Conservation (phyloP, 805 yeast species). For the Kodamaea sagamina region DNA sequence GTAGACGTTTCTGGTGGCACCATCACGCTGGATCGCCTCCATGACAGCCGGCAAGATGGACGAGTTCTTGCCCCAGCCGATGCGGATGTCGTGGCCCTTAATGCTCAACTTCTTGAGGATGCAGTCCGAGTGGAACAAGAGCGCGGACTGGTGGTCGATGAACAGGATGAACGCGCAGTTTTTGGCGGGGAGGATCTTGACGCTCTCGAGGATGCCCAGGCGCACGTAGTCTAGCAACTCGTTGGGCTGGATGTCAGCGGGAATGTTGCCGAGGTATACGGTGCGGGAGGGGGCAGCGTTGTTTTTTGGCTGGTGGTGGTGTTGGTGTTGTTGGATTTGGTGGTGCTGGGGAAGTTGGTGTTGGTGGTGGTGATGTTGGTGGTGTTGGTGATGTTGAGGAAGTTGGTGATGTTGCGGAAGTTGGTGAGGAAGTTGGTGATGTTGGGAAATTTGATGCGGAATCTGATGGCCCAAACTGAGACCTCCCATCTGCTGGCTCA, state of each 20-base stretch:
- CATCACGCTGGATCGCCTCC: constrained; percentile 75
- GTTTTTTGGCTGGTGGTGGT: constrained; percentile 12
- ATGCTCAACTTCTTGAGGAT: constrained; percentile 79
- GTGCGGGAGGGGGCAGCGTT: constrained; percentile 71
- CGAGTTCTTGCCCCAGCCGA: constrained; percentile 91
- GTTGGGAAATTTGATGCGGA: constrained; percentile 13
- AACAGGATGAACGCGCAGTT: constrained; percentile 90
- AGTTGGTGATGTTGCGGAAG: constrained; percentile 1
- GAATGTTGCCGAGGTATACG: constrained; percentile 86
- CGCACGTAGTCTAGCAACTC: constrained; percentile 88
- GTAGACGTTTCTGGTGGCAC: constrained; percentile 93
- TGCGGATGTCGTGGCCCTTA: constrained; percentile 75
- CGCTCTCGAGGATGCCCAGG: constrained; percentile 83
- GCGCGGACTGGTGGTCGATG: constrained; percentile 83
- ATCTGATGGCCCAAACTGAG: constrained; percentile 3
- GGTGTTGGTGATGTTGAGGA: constrained; percentile 10
- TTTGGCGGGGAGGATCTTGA: constrained; percentile 76
- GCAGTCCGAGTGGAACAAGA: constrained; percentile 91
- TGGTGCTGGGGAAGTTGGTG: constrained; percentile 1
- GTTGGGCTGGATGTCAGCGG: constrained; percentile 74
- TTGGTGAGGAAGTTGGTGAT: constrained; percentile 16
- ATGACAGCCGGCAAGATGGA: constrained; percentile 74
- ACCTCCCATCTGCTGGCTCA: constrained; percentile 11
- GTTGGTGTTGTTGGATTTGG: constrained; percentile 5
- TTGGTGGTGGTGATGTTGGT: constrained; percentile 8